A percentile compares a stretch with the other conserved stretches of the same genome.
phyloP scores from a whole-genome alignment of 1,284 basidiomycete species.

The Fomitopsis schrenkii region DNA sequence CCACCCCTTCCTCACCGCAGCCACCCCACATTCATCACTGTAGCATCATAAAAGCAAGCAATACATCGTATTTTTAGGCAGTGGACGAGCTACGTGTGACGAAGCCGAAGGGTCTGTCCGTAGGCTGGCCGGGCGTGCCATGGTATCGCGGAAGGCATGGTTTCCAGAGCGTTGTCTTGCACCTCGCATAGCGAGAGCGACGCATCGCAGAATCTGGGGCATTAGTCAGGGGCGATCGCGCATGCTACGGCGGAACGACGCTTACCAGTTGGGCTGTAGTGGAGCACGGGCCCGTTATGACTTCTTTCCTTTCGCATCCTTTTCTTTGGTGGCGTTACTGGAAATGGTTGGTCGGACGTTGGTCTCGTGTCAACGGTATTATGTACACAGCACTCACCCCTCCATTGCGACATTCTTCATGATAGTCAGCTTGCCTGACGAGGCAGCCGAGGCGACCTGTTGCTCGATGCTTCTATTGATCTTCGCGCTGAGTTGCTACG shows the following conservation, averaged over 20 bases:
- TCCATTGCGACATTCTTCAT: conserved; percentile 67
- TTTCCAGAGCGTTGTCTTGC: neutral
- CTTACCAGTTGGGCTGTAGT: neutral
- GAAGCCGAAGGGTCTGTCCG: neutral
- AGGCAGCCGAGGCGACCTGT: conserved; percentile 87
- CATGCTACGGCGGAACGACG: neutral
- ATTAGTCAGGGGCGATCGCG: neutral
- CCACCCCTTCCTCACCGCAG: neutral
- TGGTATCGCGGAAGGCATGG: neutral
- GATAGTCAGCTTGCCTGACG: conserved; percentile 81
- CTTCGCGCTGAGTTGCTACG: conserved; percentile 77
- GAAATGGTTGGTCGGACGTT: neutral
- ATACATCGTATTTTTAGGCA: conserved; percentile 8
- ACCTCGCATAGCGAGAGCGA: neutral
- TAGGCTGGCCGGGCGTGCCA: neutral
- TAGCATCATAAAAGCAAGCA: conserved; percentile 6
- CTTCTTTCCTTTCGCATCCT: conserved; percentile 17
- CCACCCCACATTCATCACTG: neutral
- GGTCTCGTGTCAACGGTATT: neutral
- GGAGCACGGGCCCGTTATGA: conserved; percentile 5
- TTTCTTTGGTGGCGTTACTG: conserved; percentile 18
- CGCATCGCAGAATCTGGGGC: neutral
- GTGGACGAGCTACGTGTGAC: neutral
- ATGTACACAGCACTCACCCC: conserved; percentile 34
- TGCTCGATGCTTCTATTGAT: conserved; percentile 87